Conservation (phyloP, 192 early-diverging fungal genomes). For the Coemansia furcata region DNA sequence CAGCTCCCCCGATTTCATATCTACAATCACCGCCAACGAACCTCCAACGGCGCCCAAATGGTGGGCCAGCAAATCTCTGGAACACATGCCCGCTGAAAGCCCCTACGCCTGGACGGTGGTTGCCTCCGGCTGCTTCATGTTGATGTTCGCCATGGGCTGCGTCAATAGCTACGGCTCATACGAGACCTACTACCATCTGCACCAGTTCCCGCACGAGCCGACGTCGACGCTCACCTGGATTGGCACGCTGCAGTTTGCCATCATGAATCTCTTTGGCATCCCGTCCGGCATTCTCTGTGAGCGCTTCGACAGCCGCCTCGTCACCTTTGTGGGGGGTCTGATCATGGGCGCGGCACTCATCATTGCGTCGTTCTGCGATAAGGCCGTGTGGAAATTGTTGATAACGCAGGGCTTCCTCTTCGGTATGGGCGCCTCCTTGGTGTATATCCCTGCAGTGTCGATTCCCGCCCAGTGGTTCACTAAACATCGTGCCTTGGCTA, state of each 20-base stretch:
- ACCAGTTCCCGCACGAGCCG: constrained; percentile 37
- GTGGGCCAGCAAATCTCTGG: constrained; percentile 44
- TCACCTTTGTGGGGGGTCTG: constrained; percentile 50
- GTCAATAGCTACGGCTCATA: constrained; percentile 29
- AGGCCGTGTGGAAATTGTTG: constrained; percentile 59
- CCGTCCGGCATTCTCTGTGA: constrained; percentile 54
- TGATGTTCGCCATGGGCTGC: constrained; percentile 53
- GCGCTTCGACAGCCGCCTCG: constrained; percentile 51
- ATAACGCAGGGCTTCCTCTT: constrained; percentile 59
- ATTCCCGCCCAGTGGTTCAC: constrained; percentile 62
- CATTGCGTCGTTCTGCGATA: constrained; percentile 57
- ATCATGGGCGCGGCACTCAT: constrained; percentile 54
- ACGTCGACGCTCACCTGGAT: constrained; percentile 55
- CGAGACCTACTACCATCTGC: constrained; percentile 11
- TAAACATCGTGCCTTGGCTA: constrained; percentile 51
- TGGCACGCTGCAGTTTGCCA: constrained; percentile 53
- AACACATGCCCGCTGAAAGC: constrained; percentile 31
- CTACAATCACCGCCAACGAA: background rate
- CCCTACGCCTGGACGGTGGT: constrained; percentile 56
- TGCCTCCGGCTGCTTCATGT: constrained; percentile 47
- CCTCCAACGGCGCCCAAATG: background rate
- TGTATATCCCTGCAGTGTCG: constrained; percentile 52
- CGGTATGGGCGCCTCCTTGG: constrained; percentile 47
- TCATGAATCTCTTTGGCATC: constrained; percentile 53
- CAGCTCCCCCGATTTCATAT: background rate